A percentile compares a stretch with the other conserved stretches of the same genome.
These are phyloP conservation scores for Pleodorina starrii DNA, from an alignment of 139 green algal species.

Conservation along the genomic window DNA sequence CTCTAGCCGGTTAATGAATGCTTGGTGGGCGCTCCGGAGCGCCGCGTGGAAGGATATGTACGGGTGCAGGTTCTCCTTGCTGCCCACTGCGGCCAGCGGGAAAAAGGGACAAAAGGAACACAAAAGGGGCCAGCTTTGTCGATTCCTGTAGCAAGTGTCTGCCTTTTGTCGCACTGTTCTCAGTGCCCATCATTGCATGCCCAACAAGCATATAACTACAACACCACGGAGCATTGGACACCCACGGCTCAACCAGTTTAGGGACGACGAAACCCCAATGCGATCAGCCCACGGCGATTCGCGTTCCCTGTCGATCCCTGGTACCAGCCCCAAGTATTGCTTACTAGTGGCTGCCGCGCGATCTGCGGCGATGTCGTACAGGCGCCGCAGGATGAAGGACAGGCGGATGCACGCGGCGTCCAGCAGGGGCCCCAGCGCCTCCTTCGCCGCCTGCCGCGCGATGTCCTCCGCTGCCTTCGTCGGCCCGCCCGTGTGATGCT, in stretches of 20 bases:
- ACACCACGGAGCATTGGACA: too few relatives aligned
- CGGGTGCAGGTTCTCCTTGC: constrained; percentile 73
- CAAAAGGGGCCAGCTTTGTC: too few relatives aligned
- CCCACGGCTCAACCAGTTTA: too few relatives aligned
- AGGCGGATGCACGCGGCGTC: constrained; percentile 85
- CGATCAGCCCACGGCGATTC: too few relatives aligned
- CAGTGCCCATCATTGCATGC: too few relatives aligned
- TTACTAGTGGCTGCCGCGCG: constrained; percentile 42
- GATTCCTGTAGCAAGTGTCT: too few relatives aligned
- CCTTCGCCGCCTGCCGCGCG: constrained; percentile 75
- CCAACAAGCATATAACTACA: too few relatives aligned
- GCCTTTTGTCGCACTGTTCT: too few relatives aligned
- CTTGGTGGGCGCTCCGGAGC: constrained; percentile 78
- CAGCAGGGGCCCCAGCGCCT: constrained; percentile 86
- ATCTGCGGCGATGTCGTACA: constrained; percentile 84
- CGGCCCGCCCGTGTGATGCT: constrained; percentile 61
- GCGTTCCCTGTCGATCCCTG: too few relatives aligned
- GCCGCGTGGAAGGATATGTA: constrained; percentile 86
- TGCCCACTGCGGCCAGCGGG: constrained; percentile 54
- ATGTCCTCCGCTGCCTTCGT: constrained; percentile 87
- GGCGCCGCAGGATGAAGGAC: constrained; percentile 74
- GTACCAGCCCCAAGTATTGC: too few relatives aligned
- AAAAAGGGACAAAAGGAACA: too few relatives aligned
- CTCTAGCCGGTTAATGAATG: constrained; percentile 81
- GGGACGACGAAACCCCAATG: too few relatives aligned